These are phyloP conservation scores for Fusarium clavum DNA, from an alignment of 2,329 filamentous ascomycete species.

Conservation along the genomic window DNA sequence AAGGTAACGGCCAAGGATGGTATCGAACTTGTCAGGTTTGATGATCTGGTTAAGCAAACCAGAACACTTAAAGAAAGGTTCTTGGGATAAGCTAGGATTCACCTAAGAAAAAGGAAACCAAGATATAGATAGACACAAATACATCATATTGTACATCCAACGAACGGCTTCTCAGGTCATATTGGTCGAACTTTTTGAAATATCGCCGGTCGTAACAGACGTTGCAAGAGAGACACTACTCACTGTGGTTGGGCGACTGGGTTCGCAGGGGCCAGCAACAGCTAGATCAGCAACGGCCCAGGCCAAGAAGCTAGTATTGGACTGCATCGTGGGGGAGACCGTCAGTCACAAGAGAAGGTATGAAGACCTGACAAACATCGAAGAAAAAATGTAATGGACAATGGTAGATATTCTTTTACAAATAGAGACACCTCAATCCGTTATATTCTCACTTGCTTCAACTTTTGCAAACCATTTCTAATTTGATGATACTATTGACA, in stretches of 20 bases:
- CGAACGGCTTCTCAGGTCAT: rapidly evolving
- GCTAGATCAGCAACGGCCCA: too few species aligned
- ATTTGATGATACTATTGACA: too few species aligned
- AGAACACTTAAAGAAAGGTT: not conserved
- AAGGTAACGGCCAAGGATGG: not conserved
- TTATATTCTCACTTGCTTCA: too few species aligned
- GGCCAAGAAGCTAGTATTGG: too few species aligned
- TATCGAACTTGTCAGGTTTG: not conserved
- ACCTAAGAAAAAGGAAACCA: not conserved
- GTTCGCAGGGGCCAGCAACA: too few species aligned
- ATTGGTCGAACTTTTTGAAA: not conserved
- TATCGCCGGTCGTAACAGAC: not conserved
- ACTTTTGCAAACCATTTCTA: too few species aligned
- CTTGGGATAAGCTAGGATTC: rapidly evolving
- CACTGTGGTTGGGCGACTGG: not conserved
- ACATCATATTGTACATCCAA: not conserved
- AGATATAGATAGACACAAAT: not conserved
- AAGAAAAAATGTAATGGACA: too few species aligned
- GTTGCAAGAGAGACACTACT: not conserved
- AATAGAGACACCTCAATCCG: too few species aligned
- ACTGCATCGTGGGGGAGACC: too few species aligned
- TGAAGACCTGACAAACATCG: too few species aligned
- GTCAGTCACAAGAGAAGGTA: too few species aligned
- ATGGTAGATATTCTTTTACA: too few species aligned
- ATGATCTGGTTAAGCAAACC: not conserved